Conservation (phyloP, 2,329 filamentous ascomycete genomes). For the Alternaria gansuensis region DNA sequence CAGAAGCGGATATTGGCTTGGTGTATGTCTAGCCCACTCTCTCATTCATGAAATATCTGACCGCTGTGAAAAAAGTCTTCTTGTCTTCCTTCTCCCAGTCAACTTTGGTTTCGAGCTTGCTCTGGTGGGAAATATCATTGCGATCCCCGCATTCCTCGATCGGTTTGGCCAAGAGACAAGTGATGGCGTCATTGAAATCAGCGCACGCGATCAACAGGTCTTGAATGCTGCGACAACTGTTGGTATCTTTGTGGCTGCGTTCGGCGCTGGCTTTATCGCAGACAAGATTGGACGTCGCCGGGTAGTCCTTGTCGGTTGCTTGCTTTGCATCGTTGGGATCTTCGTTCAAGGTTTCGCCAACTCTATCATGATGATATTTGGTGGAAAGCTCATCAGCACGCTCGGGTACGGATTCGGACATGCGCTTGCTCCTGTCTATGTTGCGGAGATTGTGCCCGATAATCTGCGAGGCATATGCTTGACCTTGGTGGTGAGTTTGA, state of each 20-base stretch:
- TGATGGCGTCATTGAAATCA: not conserved
- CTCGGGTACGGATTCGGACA: too few relatives aligned
- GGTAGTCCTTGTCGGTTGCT: not conserved
- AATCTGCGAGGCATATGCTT: not conserved
- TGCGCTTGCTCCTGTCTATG: not conserved
- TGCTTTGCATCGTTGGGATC: not conserved
- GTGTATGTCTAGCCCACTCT: not conserved
- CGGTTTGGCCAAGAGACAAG: not conserved
- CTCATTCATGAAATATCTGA: not conserved
- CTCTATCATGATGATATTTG: not conserved
- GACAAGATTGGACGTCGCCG: not conserved
- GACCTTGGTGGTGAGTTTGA: not conserved
- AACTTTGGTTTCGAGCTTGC: not conserved
- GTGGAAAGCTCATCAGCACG: not conserved
- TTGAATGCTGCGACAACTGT: not conserved
- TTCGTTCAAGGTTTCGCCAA: not conserved
- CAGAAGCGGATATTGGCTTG: not conserved
- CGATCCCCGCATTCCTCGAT: not conserved
- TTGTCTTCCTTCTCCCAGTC: not conserved
- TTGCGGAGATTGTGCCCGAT: not conserved
- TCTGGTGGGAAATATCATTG: not conserved
- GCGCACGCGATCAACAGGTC: not conserved
- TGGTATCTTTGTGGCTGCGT: not conserved
- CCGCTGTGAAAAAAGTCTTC: not conserved
- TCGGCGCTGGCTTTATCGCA: not conserved